phyloP scores from a whole-genome alignment of 352 stramenopile species.

The Globisporangium acanthophoron region DNA sequence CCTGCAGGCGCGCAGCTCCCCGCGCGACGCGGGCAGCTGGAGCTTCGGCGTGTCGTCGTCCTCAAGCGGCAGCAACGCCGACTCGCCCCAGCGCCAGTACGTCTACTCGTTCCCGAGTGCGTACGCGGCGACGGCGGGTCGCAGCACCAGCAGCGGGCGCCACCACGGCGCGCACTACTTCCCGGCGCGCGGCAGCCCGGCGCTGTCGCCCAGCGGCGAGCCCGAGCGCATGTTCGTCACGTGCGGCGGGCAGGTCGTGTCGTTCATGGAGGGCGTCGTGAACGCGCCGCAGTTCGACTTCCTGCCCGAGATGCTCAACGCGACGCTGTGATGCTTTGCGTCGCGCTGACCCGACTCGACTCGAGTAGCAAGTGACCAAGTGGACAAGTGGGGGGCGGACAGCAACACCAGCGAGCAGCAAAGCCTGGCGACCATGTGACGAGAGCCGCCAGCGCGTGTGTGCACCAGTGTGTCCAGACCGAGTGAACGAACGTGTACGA shows the following conservation, averaged over 20 bases:
- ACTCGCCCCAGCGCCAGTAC: conserved; percentile 18
- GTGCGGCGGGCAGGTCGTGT: conserved; percentile 70
- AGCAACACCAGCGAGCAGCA: not conserved
- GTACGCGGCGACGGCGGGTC: conserved; percentile 1
- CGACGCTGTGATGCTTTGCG: conserved; percentile 7
- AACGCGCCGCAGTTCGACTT: conserved; percentile 62
- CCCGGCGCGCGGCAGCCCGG: conserved; percentile 13
- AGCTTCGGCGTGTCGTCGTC: conserved; percentile 14
- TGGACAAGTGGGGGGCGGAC: too few relatives aligned
- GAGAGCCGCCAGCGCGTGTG: not conserved
- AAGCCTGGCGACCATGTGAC: too few relatives aligned
- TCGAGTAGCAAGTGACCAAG: too few relatives aligned
- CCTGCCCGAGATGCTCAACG: conserved; percentile 27
- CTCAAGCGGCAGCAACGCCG: not conserved
- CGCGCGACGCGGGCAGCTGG: conserved; percentile 25
- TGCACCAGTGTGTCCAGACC: not conserved
- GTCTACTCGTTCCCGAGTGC: conserved; percentile 20
- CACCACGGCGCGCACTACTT: conserved; percentile 14
- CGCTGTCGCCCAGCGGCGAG: conserved; percentile 16
- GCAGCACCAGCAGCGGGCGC: conserved; percentile 8
- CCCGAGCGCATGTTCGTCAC: conserved; percentile 77
- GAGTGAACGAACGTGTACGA: conserved; percentile 1
- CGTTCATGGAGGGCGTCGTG: conserved; percentile 79
- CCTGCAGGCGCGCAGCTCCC: conserved; percentile 40
- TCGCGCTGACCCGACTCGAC: too few relatives aligned